Conservation (phyloP, 257 asterid genomes). For the Hygrophila difformis region DNA sequence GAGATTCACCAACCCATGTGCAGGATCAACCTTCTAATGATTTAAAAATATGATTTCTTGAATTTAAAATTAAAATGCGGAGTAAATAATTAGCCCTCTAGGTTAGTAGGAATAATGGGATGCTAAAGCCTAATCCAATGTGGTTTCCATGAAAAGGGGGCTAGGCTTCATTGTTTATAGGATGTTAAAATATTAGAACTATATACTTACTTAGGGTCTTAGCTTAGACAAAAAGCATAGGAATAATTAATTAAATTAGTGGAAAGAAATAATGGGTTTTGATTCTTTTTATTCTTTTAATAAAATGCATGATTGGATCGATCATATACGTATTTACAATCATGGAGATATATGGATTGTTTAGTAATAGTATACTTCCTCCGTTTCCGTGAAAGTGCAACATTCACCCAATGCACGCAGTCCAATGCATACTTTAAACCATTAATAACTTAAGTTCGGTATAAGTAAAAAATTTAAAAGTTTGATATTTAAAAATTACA, state of each 20-base stretch:
- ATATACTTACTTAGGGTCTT: no score
- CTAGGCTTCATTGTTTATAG: slow-evolving; percentile 16
- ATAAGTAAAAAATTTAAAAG: no score
- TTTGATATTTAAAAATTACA: no score
- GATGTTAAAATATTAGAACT: slow-evolving; percentile 3
- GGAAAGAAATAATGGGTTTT: slow-evolving; percentile 11
- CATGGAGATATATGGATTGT: no score
- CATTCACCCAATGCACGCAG: no score
- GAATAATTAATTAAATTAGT: background rate
- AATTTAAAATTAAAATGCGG: no score
- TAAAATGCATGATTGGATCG: slow-evolving; percentile 1
- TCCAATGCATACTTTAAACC: no score
- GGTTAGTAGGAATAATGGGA: slow-evolving; percentile 29
- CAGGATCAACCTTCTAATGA: slow-evolving; percentile 27
- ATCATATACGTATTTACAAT: no score
- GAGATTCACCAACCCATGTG: slow-evolving; percentile 55
- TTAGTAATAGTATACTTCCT: no score
- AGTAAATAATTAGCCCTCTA: slow-evolving; percentile 12
- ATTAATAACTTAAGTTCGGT: no score
- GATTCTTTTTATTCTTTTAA: background rate
- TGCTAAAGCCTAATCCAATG: slow-evolving; percentile 34
- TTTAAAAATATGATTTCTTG: slow-evolving; percentile 16
- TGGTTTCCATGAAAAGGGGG: slow-evolving; percentile 24
- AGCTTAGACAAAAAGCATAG: slow-evolving; percentile 5
- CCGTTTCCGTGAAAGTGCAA: no score